These are phyloP conservation scores for Penicillium expansum DNA, from an alignment of 2,329 filamentous ascomycete genomes.

Conservation along the genomic window DNA sequence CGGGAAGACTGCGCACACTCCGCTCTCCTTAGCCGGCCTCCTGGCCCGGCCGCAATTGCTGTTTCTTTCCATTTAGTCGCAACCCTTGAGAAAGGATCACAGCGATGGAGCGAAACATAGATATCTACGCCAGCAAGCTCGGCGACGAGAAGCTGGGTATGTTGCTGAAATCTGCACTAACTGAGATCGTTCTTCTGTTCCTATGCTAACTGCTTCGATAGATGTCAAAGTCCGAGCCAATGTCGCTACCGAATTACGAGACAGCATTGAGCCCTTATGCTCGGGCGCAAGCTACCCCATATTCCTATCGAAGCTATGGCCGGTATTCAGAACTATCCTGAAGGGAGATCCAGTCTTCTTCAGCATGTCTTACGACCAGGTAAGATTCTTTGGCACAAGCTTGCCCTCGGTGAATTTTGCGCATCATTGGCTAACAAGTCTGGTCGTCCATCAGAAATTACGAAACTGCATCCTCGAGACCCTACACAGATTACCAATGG, in stretches of 20 bases:
- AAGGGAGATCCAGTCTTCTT: conserved; percentile 86
- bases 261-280: conserved; percentile 81
- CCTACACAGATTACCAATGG: conserved; percentile 77
- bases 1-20: conserved; percentile 28
- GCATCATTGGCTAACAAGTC: conserved; percentile 2
- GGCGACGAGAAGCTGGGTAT: conserved; percentile 49
- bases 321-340: conserved; percentile 81
- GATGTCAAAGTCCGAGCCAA: conserved; percentile 80
- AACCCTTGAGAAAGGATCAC: conserved; percentile 26
- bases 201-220: conserved; percentile 37
- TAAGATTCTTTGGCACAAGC: conserved; percentile 41
- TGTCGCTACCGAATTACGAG: conserved; percentile 80
- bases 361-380: conserved; percentile 85
- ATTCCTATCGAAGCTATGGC: conserved; percentile 85
- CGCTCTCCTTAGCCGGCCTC: conserved; percentile 35
- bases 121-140: conserved; percentile 51
- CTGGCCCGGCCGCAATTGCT: conserved; percentile 38
- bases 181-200: not conserved
- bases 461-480: conserved; percentile 94
- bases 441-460: conserved; percentile 61
- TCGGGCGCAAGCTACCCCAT: conserved; percentile 72
- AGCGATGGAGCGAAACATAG: conserved; percentile 48
- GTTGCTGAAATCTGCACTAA: conserved; percentile 12
- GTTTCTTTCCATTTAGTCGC: conserved; percentile 18
- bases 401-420: not conserved